These are phyloP conservation scores for Raffaelea arxii DNA, from an alignment of 2,329 filamentous ascomycete species.

Conservation along the genomic window DNA sequence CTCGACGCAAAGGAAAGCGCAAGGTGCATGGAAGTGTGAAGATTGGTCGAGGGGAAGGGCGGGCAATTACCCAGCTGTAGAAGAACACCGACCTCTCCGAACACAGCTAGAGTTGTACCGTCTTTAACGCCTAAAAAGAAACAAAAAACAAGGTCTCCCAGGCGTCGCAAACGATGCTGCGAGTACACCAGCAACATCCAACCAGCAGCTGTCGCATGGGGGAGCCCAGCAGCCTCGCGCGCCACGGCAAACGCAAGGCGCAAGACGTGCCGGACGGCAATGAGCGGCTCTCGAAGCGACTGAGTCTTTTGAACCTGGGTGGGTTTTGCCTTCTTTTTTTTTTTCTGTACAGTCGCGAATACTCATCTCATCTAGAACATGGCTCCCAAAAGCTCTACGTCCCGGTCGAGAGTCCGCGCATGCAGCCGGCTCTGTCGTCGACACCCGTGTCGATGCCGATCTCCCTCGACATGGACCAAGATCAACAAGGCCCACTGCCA, in stretches of 20 bases:
- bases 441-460: background rate
- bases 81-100: too few relatives aligned
- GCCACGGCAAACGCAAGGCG: conserved; percentile 49
- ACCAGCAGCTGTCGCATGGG: too few relatives aligned
- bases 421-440: background rate
- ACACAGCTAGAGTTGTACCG: too few relatives aligned
- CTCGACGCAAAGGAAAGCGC: too few relatives aligned
- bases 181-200: too few relatives aligned
- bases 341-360: background rate
- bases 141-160: too few relatives aligned
- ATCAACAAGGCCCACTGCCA: background rate
- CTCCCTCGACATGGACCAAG: background rate
- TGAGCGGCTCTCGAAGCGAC: conserved; percentile 72
- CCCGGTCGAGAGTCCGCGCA: conserved; percentile 42
- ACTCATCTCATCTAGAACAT: conserved; percentile 35
- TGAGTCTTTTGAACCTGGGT: conserved; percentile 78
- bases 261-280: conserved; percentile 40
- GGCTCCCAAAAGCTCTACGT: conserved; percentile 56
- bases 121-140: too few relatives aligned
- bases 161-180: too few relatives aligned
- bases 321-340: conserved; percentile 20
- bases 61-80: too few relatives aligned
- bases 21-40: too few relatives aligned
- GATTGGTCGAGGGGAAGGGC: too few relatives aligned
- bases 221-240: conserved; percentile 3